phyloP scores from a whole-genome alignment of 768 basidiomycete genomes.

The Symmetrospora coprosmae region DNA sequence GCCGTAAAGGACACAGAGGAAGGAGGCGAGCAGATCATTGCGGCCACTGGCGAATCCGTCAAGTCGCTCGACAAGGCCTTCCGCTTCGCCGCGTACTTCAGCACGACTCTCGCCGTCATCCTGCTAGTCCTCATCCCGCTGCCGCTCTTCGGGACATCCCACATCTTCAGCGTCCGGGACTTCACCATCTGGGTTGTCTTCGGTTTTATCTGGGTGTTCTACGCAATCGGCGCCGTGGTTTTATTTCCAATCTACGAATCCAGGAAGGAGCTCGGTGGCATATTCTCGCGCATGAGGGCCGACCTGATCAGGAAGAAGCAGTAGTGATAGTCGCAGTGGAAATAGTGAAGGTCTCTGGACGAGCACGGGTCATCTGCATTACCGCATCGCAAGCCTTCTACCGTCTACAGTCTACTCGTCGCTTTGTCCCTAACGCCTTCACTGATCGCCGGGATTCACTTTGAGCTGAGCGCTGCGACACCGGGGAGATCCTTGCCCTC shows the following conservation, averaged over 20 bases:
- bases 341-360: no score
- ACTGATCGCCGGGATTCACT: no score
- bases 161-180: constrained; percentile 52
- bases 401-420: no score
- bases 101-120: constrained; percentile 30
- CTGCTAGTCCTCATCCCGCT: constrained; percentile 60
- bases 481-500: constrained; percentile 65
- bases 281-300: no score
- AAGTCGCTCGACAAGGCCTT: constrained; percentile 21
- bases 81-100: constrained; percentile 15
- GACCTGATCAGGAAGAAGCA: no score
- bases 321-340: no score
- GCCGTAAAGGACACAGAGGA: neutral
- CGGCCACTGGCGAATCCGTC: neutral
- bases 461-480: constrained; percentile 16
- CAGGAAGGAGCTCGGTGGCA: no score
- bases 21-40: neutral
- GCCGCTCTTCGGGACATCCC: constrained; percentile 69
- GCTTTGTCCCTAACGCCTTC: no score
- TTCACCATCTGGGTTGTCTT: constrained; percentile 58
- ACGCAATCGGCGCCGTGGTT: constrained; percentile 2
- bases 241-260: neutral
- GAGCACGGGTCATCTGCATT: no score
- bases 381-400: no score
- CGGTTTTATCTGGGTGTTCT: constrained; percentile 16